Evolutionary conservation across 1,284 basidiomycete species (phyloP).

Genomic region (Leccinum idahoense): DNA sequence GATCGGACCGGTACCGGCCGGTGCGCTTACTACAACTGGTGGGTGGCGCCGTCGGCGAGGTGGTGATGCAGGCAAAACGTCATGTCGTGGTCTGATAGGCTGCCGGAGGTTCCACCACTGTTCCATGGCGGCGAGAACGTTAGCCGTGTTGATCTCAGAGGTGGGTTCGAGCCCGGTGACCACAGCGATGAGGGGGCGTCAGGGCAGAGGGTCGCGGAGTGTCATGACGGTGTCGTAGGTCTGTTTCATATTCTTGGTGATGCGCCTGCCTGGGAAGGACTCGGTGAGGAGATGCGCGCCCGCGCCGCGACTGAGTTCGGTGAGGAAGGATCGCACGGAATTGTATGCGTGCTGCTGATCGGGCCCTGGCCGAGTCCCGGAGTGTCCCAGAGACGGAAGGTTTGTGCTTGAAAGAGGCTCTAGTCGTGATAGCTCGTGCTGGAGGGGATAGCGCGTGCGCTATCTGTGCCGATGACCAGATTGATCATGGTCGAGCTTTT

Average conservation of each 20-base stretch:
- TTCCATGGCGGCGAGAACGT: constrained; percentile 17
- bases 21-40: background rate
- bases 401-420: constrained; percentile 14
- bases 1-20: no score
- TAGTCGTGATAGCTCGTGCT: constrained; percentile 23
- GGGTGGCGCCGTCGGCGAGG: constrained; percentile 17
- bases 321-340: constrained; percentile 21
- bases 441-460: constrained; percentile 17
- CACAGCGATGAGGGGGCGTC: constrained; percentile 20
- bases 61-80: constrained; percentile 21
- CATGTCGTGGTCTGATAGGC: constrained; percentile 13
- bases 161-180: constrained; percentile 21
- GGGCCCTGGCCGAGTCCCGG: constrained; percentile 22
- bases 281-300: constrained; percentile 25
- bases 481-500: constrained; percentile 24
- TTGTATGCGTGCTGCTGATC: constrained; percentile 15
- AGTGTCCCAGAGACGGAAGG: constrained; percentile 28
- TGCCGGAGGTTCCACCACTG: constrained; percentile 16
- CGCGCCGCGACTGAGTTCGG: constrained; percentile 15
- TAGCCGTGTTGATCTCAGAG: background rate
- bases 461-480: constrained; percentile 14
- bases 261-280: constrained; percentile 20
- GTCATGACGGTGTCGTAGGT: constrained; percentile 17
- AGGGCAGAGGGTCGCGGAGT: constrained; percentile 14
- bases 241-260: constrained; percentile 21